Evolutionary conservation across 768 basidiomycete genomes (phyloP).

Genomic region (Rhizopogon roseolus): DNA sequence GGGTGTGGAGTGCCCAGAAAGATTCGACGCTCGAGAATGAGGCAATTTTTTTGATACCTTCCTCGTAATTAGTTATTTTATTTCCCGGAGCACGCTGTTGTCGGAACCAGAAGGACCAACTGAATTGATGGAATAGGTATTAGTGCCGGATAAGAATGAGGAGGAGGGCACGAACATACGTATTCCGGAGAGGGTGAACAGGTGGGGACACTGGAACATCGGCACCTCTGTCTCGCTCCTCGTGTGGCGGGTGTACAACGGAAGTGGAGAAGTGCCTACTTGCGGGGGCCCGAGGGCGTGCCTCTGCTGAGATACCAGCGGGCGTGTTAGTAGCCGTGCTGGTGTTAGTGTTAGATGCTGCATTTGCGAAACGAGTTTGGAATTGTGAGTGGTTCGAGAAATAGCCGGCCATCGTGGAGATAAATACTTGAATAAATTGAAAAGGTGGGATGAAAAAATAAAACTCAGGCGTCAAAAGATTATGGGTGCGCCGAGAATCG

Average conservation of each 20-base stretch:
- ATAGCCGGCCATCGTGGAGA: slow-evolving; percentile 57
- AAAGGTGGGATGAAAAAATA: not conserved
- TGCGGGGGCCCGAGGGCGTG: slow-evolving; percentile 45
- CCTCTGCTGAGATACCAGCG: not conserved
- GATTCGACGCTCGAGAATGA: slow-evolving; percentile 94
- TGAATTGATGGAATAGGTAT: slow-evolving; percentile 24
- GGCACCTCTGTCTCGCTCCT: slow-evolving; percentile 18
- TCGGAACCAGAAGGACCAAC: slow-evolving; percentile 91
- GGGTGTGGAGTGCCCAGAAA: slow-evolving; percentile 93
- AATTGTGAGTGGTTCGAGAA: slow-evolving; percentile 77
- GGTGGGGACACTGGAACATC: slow-evolving; percentile 25
- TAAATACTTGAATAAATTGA: slow-evolving; percentile 20
- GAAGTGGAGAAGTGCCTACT: slow-evolving; percentile 77
- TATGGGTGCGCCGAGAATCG: not conserved
- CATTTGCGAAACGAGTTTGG: slow-evolving; percentile 39
- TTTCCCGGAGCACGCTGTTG: slow-evolving; percentile 88
- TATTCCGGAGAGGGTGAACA: slow-evolving; percentile 78
- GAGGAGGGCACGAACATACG: slow-evolving; percentile 66
- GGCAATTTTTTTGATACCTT: slow-evolving; percentile 90
- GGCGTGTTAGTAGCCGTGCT: slow-evolving; percentile 12
- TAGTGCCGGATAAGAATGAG: slow-evolving; percentile 7
- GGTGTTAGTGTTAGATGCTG: not conserved
- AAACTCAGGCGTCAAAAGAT: not conserved
- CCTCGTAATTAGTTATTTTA: slow-evolving; percentile 88
- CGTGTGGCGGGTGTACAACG: slow-evolving; percentile 31